phyloP scores from a whole-genome alignment of 371 early-diverging fungal species.

The Blakeslea trispora region DNA sequence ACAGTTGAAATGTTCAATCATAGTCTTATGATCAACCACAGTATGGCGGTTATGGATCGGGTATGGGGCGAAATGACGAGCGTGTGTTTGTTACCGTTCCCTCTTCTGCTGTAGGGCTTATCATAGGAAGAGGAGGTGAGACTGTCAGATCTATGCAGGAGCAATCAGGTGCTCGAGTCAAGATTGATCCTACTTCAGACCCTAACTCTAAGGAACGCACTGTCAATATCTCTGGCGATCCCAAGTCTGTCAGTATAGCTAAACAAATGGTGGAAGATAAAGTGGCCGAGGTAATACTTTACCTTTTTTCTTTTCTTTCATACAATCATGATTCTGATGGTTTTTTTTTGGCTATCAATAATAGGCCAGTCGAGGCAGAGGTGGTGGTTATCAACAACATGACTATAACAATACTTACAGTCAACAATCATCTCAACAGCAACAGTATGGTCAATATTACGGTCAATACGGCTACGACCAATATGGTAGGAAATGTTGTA shows the following conservation, averaged over 20 bases:
- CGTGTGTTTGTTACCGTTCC: conserved; percentile 68
- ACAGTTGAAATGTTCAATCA: background rate
- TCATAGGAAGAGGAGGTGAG: conserved; percentile 88
- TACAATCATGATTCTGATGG: conserved; percentile 13
- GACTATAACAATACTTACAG: conserved; percentile 15
- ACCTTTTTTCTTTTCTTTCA: conserved; percentile 9
- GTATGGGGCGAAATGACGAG: conserved; percentile 34
- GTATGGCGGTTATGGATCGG: conserved; percentile 11
- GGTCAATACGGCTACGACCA: conserved; percentile 43
- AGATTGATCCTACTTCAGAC: conserved; percentile 62
- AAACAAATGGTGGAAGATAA: conserved; percentile 61
- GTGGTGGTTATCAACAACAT: conserved; percentile 28
- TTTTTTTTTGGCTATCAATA: conserved; percentile 33
- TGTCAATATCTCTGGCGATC: conserved; percentile 47
- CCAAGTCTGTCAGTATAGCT: conserved; percentile 56
- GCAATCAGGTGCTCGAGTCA: conserved; percentile 80
- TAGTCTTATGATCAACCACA: conserved; percentile 5
- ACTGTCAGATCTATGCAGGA: conserved; percentile 85
- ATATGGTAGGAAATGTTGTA: conserved; percentile 8
- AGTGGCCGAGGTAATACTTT: conserved; percentile 49
- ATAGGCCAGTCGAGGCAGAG: conserved; percentile 28
- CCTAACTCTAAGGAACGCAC: conserved; percentile 39
- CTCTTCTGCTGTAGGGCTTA: conserved; percentile 72
- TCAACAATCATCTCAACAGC: conserved; percentile 23
- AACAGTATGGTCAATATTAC: conserved; percentile 49